Percentiles rank a stretch among this genome's conserved stretches.
These are phyloP conservation scores for Eucalyptus melliodora DNA, from an alignment of 345 rosid genomes.

Conservation along the genomic window DNA sequence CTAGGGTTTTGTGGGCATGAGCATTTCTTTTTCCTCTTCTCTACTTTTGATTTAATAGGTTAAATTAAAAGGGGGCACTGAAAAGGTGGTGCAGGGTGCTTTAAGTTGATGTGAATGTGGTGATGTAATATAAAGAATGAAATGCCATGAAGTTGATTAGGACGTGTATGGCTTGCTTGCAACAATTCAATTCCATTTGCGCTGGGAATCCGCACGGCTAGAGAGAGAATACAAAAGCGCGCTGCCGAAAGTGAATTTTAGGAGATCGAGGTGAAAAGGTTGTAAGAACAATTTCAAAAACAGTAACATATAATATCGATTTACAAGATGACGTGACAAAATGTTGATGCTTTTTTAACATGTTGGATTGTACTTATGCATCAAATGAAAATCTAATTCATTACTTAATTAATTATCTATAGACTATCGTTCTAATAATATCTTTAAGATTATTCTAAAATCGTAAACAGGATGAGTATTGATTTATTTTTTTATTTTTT, in stretches of 20 bases:
- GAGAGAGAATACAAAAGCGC: conserved; percentile 7
- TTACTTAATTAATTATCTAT: background rate
- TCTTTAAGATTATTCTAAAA: background rate
- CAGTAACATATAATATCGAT: background rate
- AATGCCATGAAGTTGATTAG: conserved; percentile 3
- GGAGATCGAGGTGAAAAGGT: background rate
- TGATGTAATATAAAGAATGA: background rate
- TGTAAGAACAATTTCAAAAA: background rate
- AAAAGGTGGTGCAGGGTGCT: background rate
- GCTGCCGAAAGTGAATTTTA: conserved; percentile 10
- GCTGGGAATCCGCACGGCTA: conserved; percentile 5
- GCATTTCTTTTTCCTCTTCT: background rate
- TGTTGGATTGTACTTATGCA: background rate
- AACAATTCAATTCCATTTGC: background rate
- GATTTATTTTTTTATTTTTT: background rate
- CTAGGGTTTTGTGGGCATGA: background rate
- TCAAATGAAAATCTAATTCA: background rate
- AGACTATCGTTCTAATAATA: background rate
- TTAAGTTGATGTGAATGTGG: background rate
- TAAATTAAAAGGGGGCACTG: background rate
- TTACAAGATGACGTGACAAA: background rate
- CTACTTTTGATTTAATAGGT: background rate
- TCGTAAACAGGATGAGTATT: background rate
- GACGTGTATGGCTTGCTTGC: conserved; percentile 9
- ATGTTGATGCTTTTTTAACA: background rate